Conservation (phyloP, 768 basidiomycete genomes). For the Hygrocybe punicea region DNA sequence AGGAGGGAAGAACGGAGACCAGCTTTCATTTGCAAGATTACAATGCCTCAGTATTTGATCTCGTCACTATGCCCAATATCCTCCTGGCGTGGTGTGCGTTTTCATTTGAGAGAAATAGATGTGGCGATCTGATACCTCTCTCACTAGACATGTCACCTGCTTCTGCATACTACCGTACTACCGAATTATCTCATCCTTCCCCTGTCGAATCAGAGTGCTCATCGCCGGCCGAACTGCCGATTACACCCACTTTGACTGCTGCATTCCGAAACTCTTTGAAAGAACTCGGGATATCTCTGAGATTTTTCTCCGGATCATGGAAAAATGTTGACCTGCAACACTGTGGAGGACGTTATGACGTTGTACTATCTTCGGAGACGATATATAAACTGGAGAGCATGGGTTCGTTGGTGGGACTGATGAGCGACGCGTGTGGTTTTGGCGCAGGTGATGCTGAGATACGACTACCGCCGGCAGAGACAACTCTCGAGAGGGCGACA, state of each 20-base stretch:
- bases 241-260: conserved; percentile 59
- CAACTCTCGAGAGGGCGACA: background rate
- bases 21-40: conserved; percentile 87
- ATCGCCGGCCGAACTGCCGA: conserved; percentile 55
- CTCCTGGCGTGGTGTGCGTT: conserved; percentile 78
- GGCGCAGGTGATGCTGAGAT: background rate
- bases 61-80: conserved; percentile 77
- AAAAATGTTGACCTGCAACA: conserved; percentile 41
- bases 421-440: conserved; percentile 36
- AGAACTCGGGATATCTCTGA: conserved; percentile 52
- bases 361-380: conserved; percentile 89
- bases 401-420: conserved; percentile 51
- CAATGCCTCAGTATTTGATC: conserved; percentile 74
- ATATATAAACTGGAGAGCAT: conserved; percentile 76
- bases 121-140: background rate
- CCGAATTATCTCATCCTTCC: conserved; percentile 15
- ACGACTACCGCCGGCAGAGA: background rate
- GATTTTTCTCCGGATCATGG: conserved; percentile 87
- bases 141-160: conserved; percentile 59
- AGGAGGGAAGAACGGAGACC: conserved; percentile 30
- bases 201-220: conserved; percentile 23
- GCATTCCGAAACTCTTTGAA: conserved; percentile 64
- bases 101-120: background rate
- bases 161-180: conserved; percentile 45
- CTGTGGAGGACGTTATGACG: conserved; percentile 50